Conservation (phyloP, 306 rosid genomes). For the Psophocarpus tetragonolobus region DNA sequence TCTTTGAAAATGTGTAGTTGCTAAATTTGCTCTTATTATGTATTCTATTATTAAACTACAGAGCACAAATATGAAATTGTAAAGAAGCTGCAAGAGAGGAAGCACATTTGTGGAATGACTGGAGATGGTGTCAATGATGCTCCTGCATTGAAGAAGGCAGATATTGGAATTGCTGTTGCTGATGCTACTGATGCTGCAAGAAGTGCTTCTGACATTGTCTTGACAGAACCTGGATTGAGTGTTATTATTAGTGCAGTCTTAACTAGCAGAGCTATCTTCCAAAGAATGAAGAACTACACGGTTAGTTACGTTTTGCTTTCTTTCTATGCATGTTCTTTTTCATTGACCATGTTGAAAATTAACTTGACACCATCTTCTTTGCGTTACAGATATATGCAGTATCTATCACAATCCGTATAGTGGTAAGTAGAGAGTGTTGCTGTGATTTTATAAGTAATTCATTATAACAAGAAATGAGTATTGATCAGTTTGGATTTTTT, state of each 20-base stretch:
- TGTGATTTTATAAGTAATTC: neutral
- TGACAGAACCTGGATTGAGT: slow-evolving; percentile 98
- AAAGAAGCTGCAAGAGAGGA: slow-evolving; percentile 92
- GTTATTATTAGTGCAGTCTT: slow-evolving; percentile 97
- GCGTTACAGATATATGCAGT: slow-evolving; percentile 87
- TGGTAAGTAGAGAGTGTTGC: slow-evolving; percentile 59
- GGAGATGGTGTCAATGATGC: slow-evolving; percentile 99
- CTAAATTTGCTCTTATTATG: neutral
- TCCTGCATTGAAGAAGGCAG: slow-evolving; percentile 96
- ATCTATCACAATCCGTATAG: slow-evolving; percentile 98
- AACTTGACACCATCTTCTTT: slow-evolving; percentile 3
- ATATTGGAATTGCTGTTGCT: slow-evolving; percentile 97
- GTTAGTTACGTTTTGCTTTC: slow-evolving; percentile 45
- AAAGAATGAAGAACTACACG: slow-evolving; percentile 99
- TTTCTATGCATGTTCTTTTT: neutral
- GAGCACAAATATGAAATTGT: slow-evolving; percentile 98
- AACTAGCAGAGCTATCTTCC: slow-evolving; percentile 96
- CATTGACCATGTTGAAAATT: slow-evolving; percentile 10
- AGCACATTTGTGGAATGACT: slow-evolving; percentile 99
- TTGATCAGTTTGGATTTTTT: slow-evolving; percentile 11
- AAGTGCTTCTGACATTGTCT: slow-evolving; percentile 94
- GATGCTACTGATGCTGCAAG: slow-evolving; percentile 99
- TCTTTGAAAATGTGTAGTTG: neutral
- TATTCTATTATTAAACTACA: slow-evolving; percentile 14
- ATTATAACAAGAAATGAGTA: neutral